phyloP scores from a whole-genome alignment of 31 red algal genomes.

The Bonnemaisonia californica region DNA sequence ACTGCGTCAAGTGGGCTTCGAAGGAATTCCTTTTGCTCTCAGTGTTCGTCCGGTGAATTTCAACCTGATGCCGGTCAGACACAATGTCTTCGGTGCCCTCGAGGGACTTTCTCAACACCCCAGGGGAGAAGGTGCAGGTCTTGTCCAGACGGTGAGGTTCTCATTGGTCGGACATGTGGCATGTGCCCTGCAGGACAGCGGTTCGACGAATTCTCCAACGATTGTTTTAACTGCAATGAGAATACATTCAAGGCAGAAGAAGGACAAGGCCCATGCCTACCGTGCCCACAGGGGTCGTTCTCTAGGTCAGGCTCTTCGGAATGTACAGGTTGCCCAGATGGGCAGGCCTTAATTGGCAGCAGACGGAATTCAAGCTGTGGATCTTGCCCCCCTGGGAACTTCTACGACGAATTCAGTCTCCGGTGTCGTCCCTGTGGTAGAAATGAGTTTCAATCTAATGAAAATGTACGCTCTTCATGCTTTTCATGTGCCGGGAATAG shows the following conservation, averaged over 20 bases:
- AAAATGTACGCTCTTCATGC: slow-evolving; percentile 2
- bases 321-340: slow-evolving; percentile 12
- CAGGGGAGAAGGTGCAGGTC: slow-evolving; percentile 3
- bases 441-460: background rate
- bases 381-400: slow-evolving; percentile 7
- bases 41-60: slow-evolving; percentile 2
- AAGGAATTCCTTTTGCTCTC: background rate
- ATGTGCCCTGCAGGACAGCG: slow-evolving; percentile 17
- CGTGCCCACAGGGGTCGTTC: background rate
- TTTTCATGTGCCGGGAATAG: slow-evolving; percentile 19
- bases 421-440: background rate
- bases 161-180: slow-evolving; percentile 1
- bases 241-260: background rate
- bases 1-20: background rate
- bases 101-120: background rate
- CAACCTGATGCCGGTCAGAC: slow-evolving; percentile 21
- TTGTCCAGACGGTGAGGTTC: slow-evolving; percentile 17
- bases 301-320: background rate
- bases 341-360: slow-evolving; percentile 3
- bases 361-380: background rate
- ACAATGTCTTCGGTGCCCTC: slow-evolving; percentile 12
- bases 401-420: background rate
- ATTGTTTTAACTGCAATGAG: background rate
- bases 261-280: background rate
- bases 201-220: background rate